phyloP scores from a whole-genome alignment of 306 rosid species.

The Acacia acuminata region DNA sequence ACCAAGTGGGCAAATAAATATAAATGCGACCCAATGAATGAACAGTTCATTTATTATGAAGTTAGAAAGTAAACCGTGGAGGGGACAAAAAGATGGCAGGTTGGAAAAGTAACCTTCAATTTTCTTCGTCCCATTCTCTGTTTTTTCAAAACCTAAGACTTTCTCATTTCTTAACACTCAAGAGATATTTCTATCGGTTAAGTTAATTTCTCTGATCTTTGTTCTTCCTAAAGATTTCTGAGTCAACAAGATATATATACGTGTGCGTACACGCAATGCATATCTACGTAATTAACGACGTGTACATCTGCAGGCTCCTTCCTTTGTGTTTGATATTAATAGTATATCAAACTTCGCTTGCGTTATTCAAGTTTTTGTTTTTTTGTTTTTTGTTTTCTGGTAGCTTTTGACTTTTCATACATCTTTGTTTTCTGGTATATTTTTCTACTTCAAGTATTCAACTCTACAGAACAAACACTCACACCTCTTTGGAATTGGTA shows the following conservation, averaged over 20 bases:
- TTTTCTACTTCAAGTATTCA: neutral
- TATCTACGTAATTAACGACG: neutral
- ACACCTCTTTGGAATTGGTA: neutral
- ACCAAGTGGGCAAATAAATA: neutral
- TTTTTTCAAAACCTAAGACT: neutral
- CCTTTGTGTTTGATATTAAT: neutral
- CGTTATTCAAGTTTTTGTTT: neutral
- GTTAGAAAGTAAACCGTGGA: neutral
- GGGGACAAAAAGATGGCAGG: neutral
- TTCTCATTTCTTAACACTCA: neutral
- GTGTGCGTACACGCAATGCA: neutral
- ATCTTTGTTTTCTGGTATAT: neutral
- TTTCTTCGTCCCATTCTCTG: neutral
- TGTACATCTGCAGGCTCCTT: neutral
- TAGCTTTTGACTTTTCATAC: neutral
- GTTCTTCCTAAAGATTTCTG: neutral
- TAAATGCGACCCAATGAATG: neutral
- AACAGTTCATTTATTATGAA: neutral
- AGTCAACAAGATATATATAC: neutral
- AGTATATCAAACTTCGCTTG: neutral
- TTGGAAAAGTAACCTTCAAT: neutral
- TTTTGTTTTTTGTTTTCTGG: neutral
- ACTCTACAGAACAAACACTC: neutral
- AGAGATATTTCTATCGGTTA: neutral
- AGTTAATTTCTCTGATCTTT: neutral